A percentile compares a stretch with the other conserved stretches of the same genome.
phyloP scores from a whole-genome alignment of 129 eudicot genomes.

The Oenanthe sinensis region DNA sequence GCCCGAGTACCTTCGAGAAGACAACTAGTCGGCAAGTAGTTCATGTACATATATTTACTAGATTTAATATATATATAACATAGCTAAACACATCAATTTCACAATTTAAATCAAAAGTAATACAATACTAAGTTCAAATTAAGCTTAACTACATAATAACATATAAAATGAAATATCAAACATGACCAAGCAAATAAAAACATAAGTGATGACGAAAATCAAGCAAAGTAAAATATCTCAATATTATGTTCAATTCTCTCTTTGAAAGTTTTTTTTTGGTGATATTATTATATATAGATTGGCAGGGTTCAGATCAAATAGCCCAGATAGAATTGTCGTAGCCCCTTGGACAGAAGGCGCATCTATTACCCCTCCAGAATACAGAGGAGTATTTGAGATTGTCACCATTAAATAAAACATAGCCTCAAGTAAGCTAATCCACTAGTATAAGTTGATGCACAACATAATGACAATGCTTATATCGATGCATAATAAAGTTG shows the following conservation, averaged over 20 bases:
- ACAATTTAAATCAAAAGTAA: too few relatives aligned
- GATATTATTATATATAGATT: neutral
- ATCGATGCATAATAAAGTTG: neutral
- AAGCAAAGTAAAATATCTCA: too few relatives aligned
- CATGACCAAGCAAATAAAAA: too few relatives aligned
- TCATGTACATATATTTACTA: too few relatives aligned
- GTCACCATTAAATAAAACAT: neutral
- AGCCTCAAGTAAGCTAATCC: neutral
- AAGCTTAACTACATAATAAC: too few relatives aligned
- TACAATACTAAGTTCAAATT: too few relatives aligned
- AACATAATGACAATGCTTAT: neutral
- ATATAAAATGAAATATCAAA: too few relatives aligned
- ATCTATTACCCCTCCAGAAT: neutral
- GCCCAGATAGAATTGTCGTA: neutral
- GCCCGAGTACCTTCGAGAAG: too few relatives aligned
- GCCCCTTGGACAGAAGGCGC: neutral
- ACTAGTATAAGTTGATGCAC: neutral
- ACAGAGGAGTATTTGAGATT: neutral
- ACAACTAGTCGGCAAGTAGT: too few relatives aligned
- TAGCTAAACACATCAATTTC: too few relatives aligned
- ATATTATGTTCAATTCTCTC: neutral
- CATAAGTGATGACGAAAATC: too few relatives aligned
- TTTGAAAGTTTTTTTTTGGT: neutral
- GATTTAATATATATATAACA: too few relatives aligned
- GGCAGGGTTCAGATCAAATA: neutral